phyloP scores from a whole-genome alignment of 805 yeast species.

The Cyberlindnera japonica region DNA sequence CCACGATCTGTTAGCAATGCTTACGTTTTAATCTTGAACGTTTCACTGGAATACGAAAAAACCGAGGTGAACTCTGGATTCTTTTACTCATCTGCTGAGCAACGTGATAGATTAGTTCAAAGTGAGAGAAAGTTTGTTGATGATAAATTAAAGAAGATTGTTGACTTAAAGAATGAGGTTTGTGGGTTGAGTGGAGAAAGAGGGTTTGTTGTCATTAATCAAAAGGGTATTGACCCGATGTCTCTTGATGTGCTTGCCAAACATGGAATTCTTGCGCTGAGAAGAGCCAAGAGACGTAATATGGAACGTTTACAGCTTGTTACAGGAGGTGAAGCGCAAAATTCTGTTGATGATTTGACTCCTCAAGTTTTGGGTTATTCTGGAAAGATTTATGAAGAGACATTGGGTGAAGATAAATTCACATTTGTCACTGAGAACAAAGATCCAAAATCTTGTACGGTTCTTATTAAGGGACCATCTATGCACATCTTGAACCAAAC shows the following conservation, averaged over 20 bases:
- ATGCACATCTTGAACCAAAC: constrained; percentile 86
- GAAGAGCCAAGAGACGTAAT: constrained; percentile 98
- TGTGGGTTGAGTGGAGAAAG: constrained; percentile 69
- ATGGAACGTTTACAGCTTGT: constrained; percentile 97
- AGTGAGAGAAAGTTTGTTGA: constrained; percentile 93
- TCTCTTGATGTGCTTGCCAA: constrained; percentile 91
- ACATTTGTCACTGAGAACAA: constrained; percentile 89
- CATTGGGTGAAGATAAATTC: constrained; percentile 95
- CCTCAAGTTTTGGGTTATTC: constrained; percentile 82
- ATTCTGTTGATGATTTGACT: constrained; percentile 88
- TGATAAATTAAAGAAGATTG: constrained; percentile 84
- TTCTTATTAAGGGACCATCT: constrained; percentile 91
- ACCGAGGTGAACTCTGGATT: constrained; percentile 97
- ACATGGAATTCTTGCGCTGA: constrained; percentile 85
- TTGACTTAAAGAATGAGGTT: constrained; percentile 89
- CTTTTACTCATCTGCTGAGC: constrained; percentile 92
- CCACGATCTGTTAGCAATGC: constrained; percentile 86
- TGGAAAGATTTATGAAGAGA: constrained; percentile 87
- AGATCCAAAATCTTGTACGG: constrained; percentile 88
- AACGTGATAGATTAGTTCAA: constrained; percentile 90
- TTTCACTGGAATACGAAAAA: constrained; percentile 93
- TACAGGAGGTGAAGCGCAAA: constrained; percentile 97
- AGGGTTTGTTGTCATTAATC: constrained; percentile 92
- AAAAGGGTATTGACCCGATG: constrained; percentile 98
- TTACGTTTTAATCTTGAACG: constrained; percentile 80